Percentiles rank a stretch among this genome's conserved stretches.
Conservation (phyloP, 2,329 filamentous ascomycete species). For the Verticillium nonalfalfae region DNA sequence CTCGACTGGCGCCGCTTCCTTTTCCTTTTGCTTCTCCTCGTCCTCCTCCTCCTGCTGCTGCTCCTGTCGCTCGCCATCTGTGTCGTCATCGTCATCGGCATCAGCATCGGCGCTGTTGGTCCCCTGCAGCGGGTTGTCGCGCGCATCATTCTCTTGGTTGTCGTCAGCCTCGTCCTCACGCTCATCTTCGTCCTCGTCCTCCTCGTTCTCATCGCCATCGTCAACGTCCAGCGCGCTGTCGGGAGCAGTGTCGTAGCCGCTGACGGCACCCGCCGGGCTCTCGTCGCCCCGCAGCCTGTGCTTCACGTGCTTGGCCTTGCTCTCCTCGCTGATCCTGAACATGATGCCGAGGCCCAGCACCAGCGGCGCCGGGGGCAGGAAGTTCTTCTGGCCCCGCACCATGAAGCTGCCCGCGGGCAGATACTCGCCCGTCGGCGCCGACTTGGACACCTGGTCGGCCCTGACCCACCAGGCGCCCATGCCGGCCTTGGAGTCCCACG, state of each 20-base stretch:
- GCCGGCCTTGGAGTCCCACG: slow-evolving; percentile 93
- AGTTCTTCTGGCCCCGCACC: slow-evolving; percentile 84
- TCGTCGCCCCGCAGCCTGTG: slow-evolving; percentile 44
- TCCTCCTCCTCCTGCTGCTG: slow-evolving; percentile 19
- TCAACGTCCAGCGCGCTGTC: background rate
- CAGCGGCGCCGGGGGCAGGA: slow-evolving; percentile 78
- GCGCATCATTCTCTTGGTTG: slow-evolving; percentile 13
- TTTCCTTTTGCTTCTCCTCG: slow-evolving; percentile 15
- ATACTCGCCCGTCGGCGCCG: slow-evolving; percentile 71
- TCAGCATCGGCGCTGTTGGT: slow-evolving; percentile 15
- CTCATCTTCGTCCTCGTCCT: slow-evolving; percentile 18
- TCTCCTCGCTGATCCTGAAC: slow-evolving; percentile 85
- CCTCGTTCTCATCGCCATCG: slow-evolving; percentile 21
- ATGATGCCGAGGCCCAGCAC: slow-evolving; percentile 82
- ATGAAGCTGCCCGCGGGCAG: slow-evolving; percentile 73
- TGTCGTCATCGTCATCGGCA: slow-evolving; percentile 23
- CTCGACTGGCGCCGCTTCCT: slow-evolving; percentile 1
- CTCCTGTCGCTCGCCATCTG: slow-evolving; percentile 12
- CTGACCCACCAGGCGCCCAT: slow-evolving; percentile 97
- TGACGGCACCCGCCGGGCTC: background rate
- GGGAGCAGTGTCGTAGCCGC: slow-evolving; percentile 9
- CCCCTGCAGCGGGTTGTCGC: slow-evolving; percentile 31
- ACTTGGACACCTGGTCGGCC: slow-evolving; percentile 86
- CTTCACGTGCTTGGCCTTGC: slow-evolving; percentile 72
- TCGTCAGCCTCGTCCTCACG: slow-evolving; percentile 16